Evolutionary conservation across 208 protist genomes (phyloP), one percentile per base, ranked within the genome.

Genomic region (Leishmania tarentolae): DNA sequence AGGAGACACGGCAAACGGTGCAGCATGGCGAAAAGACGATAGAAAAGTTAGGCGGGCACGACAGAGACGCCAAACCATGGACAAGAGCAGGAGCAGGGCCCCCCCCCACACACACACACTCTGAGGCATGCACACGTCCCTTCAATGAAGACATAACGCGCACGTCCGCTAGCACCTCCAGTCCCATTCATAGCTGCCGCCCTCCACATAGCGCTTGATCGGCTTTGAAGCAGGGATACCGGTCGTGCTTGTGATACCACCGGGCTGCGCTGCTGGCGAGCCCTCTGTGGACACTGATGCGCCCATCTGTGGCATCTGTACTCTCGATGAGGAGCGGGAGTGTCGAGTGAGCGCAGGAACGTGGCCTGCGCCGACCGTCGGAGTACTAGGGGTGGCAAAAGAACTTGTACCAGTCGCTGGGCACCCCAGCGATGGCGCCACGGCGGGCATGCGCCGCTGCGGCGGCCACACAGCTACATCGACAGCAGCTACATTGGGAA

Each of bases 161-260:
- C 77, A 68, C 24, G n/a, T 44, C 24, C 65, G 47, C 17, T 46
- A 56, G 9, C 31, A 13, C 15, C 84, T 75, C 88, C 91, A 94
- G 63, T 90, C 87, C 91, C 91, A 94, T 13, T 89, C 85, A 80
- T 88, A 92, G 75, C 71, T 75, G 5, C 88, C 86, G 35, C 83
- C 83, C 28, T 88, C 87, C 47, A 88, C 53, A 63, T 85, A 83
- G 19, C 87, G 85, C 80, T 86, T 89, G 46, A 90, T 73, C 31
- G 76, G 84, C 76, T 81, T 82, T 31, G 80, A 80, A 31, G 47
- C 3, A 37, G 71, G 37, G 71, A 47, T 42, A 31, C 19, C 46
- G 28, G 37, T 15, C 1, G 42, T 46, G 24, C 68, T 19, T 52
- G 68, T 50, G 68, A 17, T 47, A 42, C 40, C 13, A 19, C 40